Percentiles rank a stretch among this genome's conserved stretches.
These are phyloP conservation scores for Populus hybrid DNA, from an alignment of 441 rosid species.

Conservation along the genomic window DNA sequence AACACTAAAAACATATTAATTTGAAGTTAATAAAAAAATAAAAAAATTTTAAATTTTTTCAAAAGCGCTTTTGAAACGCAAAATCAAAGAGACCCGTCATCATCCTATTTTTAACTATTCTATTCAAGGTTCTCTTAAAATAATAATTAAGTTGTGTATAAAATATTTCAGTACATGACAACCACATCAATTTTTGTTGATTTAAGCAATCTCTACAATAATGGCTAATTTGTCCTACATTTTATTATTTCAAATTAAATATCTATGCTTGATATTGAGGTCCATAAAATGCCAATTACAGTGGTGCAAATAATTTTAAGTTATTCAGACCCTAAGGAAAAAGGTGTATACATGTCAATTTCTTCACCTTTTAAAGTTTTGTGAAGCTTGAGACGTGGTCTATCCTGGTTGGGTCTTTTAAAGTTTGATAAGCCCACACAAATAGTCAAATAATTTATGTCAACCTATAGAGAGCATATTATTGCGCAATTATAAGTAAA, in stretches of 20 bases:
- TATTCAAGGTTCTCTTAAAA: no score
- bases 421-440: neutral
- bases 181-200: neutral
- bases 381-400: neutral
- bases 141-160: no score
- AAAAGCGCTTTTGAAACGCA: no score
- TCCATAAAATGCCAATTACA: neutral
- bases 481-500: neutral
- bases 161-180: no score
- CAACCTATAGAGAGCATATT: neutral
- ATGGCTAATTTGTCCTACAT: neutral
- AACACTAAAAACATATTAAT: no score
- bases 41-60: no score
- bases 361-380: neutral
- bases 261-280: neutral
- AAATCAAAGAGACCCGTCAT: no score
- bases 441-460: neutral
- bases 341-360: neutral
- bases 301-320: neutral
- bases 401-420: neutral
- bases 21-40: no score
- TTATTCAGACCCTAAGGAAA: neutral
- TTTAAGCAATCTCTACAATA: neutral
- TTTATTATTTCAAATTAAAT: neutral
- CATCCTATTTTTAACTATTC: no score